Evolutionary conservation across 116 monocot species (phyloP).

Genomic region (Phalaenopsis hybrid): DNA sequence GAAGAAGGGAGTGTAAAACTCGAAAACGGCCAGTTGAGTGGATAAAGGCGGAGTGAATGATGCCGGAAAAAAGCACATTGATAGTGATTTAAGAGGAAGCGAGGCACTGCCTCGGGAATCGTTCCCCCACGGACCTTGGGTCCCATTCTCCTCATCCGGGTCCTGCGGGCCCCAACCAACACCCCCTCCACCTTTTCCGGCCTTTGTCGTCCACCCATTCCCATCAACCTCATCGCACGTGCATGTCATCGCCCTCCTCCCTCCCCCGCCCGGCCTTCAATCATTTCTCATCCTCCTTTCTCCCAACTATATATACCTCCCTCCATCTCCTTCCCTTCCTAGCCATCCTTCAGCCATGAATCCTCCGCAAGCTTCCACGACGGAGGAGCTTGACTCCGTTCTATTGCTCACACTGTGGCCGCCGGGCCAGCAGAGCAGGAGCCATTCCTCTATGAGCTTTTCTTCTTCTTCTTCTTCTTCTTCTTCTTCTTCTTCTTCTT

Average conservation of each 20-base stretch:
- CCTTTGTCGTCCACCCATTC: slow-evolving; percentile 18
- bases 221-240: slow-evolving; percentile 18
- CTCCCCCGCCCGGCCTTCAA: slow-evolving; percentile 7
- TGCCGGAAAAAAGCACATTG: slow-evolving; percentile 17
- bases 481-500: not conserved
- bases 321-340: not conserved
- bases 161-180: not conserved
- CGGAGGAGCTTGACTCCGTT: slow-evolving; percentile 20
- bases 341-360: not conserved
- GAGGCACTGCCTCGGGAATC: slow-evolving; percentile 8
- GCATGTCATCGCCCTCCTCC: not conserved
- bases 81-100: slow-evolving; percentile 22
- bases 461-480: not conserved
- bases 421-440: slow-evolving; percentile 20
- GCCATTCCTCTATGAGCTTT: not conserved
- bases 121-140: not conserved
- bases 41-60: slow-evolving; percentile 16
- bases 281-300: slow-evolving; percentile 6
- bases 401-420: slow-evolving; percentile 43
- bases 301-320: not conserved
- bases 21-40: slow-evolving; percentile 9
- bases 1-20: slow-evolving; percentile 9
- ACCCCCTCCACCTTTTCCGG: slow-evolving; percentile 13
- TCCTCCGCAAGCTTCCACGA: not conserved
- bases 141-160: not conserved